Base-by-base conservation (phyloP, 2,329 filamentous ascomycete species). In the Diaporthe sp. region DNA sequence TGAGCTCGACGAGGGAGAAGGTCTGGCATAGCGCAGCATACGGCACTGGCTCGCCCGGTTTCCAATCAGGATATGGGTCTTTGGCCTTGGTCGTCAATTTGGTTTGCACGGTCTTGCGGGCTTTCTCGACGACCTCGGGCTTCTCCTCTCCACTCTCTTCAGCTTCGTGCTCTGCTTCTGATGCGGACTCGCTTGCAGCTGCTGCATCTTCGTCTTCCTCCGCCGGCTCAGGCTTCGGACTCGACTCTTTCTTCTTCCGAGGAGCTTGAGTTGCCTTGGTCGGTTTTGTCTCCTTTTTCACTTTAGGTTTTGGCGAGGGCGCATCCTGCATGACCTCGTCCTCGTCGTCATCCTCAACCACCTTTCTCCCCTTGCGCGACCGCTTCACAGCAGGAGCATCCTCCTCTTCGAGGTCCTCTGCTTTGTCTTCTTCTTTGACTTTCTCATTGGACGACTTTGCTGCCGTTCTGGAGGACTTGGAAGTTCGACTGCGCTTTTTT, bases 51-150 rank as follows among this genome's bases (percentile, higher is more conserved):
- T 94, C 90, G 61, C 96, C 96, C 61, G 93, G 86, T 81, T 95
- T 94, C 97, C 97, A 99, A 83, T 99, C 96, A 0, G 96, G 96
- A 83, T 96, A 98, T n/a, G 94, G 92, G 79, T 97, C 94, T 77
- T 95, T 93, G 51, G 84, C 87, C 69, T 88, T 90, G 25, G 56
- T 50, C 50, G 90, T 86, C 74, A 98, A 85, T 63, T 92, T 94
- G 12, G 91, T 91, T 81, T 98, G 95, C 15, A 96, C 90, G 82
- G 94, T 94, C 82, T 96, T 91, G 58, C 94, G 92, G 61, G 92
- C 92, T 83, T 97, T 96, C 55, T 91, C 92, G 66, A 91, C 91
- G 61, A 92, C 83, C 77, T 93, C 91, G 2, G 94, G 92, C 80
- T 94, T 94, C 79, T 68, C 90, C 68, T 87, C 87, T 12, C 89